Evolutionary conservation across 192 early-diverging fungal species (phyloP).

Genomic region (Spinellus fusiger): DNA sequence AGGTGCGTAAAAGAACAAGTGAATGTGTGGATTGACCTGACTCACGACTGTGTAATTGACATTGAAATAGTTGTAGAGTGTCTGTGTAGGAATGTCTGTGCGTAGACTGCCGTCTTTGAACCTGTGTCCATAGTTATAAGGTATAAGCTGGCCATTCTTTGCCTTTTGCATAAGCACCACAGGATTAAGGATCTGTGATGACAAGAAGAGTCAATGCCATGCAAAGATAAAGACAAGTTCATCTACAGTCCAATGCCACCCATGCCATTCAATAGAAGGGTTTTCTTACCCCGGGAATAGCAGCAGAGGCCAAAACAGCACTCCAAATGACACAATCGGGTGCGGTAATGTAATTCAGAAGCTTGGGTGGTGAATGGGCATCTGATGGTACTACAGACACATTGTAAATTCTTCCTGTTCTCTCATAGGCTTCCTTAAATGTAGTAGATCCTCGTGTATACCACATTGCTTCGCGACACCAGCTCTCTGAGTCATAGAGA

Average conservation of each 20-base stretch:
- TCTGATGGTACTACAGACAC: slow-evolving; percentile 75
- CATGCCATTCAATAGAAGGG: neutral
- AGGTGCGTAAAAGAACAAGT: slow-evolving; percentile 81
- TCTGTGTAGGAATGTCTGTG: slow-evolving; percentile 72
- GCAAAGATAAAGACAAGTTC: neutral
- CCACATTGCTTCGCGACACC: slow-evolving; percentile 62
- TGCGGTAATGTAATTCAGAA: slow-evolving; percentile 84
- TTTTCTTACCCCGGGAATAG: slow-evolving; percentile 63
- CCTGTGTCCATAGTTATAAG: slow-evolving; percentile 67
- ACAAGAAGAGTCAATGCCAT: neutral
- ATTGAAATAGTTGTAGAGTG: slow-evolving; percentile 71
- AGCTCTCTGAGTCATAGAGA: slow-evolving; percentile 55
- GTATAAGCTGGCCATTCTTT: slow-evolving; percentile 49
- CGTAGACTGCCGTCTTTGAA: slow-evolving; percentile 90
- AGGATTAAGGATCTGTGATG: slow-evolving; percentile 59
- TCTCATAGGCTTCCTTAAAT: slow-evolving; percentile 84
- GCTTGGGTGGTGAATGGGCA: slow-evolving; percentile 67
- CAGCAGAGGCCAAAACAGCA: slow-evolving; percentile 76
- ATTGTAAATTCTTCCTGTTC: slow-evolving; percentile 83
- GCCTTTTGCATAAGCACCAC: slow-evolving; percentile 76
- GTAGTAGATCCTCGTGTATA: slow-evolving; percentile 74
- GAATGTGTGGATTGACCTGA: slow-evolving; percentile 88
- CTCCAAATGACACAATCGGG: slow-evolving; percentile 84
- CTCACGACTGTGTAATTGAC: slow-evolving; percentile 83
- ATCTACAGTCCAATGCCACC: neutral